These are phyloP conservation scores for Symbiodinium natans DNA, from an alignment of 73 alveolate genomes.

Conservation along the genomic window DNA sequence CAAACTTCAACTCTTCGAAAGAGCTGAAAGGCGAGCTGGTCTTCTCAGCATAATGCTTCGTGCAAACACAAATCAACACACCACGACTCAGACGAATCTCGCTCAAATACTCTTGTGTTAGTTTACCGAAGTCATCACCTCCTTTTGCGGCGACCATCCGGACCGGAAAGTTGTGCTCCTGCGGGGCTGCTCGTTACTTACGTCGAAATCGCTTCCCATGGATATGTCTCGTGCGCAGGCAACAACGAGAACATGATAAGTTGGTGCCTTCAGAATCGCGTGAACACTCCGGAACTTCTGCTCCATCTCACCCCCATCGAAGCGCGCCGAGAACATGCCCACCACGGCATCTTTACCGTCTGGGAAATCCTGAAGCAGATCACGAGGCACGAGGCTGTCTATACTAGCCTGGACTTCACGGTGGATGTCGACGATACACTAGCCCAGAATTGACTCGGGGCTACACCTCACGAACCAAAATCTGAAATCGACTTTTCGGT, in stretches of 20 bases:
- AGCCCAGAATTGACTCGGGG: background rate
- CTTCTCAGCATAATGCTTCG: background rate
- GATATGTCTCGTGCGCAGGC: background rate
- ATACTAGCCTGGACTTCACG: background rate
- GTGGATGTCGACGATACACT: background rate
- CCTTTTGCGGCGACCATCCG: background rate
- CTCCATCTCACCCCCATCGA: background rate
- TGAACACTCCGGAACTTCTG: background rate
- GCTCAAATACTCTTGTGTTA: background rate
- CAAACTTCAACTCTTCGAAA: background rate
- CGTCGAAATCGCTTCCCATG: background rate
- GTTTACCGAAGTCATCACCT: background rate
- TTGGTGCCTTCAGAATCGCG: background rate
- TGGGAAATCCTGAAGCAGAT: background rate
- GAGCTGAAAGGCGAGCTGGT: background rate
- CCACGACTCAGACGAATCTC: background rate
- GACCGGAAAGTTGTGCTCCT: background rate
- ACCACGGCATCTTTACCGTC: background rate
- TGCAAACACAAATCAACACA: constrained; percentile 1
- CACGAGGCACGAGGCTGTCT: background rate
- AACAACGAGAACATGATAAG: background rate
- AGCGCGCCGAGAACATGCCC: background rate
- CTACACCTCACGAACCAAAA: background rate
- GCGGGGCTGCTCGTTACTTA: background rate
- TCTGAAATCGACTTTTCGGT: no score